These are phyloP conservation scores for Cucumis cinereus DNA, from an alignment of 306 rosid genomes.

Conservation along the genomic window DNA sequence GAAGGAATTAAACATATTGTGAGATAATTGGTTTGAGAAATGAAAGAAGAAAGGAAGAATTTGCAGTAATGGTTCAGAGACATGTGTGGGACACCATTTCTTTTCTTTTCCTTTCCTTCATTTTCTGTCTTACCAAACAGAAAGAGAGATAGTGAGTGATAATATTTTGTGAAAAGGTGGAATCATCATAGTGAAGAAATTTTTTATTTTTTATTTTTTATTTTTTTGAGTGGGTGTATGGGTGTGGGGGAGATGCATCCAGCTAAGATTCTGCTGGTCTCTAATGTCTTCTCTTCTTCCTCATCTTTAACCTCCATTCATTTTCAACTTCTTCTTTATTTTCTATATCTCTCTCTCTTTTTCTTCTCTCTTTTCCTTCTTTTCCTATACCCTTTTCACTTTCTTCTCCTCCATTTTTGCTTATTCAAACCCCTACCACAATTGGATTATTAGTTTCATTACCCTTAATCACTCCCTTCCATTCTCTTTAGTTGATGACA, in stretches of 20 bases:
- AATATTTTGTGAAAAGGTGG: slow-evolving; percentile 13
- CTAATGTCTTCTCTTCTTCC: neutral
- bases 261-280: slow-evolving; percentile 64
- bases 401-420: neutral
- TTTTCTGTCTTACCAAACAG: slow-evolving; percentile 2
- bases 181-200: too few relatives aligned
- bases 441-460: too few relatives aligned
- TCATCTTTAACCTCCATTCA: neutral
- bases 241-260: slow-evolving; percentile 37
- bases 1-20: slow-evolving; percentile 33
- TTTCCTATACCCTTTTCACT: neutral
- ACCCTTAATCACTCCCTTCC: too few relatives aligned
- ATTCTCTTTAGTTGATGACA: too few relatives aligned
- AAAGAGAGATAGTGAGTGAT: neutral
- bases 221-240: slow-evolving; percentile 6
- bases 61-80: slow-evolving; percentile 18
- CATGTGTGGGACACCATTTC: slow-evolving; percentile 4
- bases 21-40: neutral
- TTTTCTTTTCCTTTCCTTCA: neutral
- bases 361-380: neutral
- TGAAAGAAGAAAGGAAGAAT: neutral
- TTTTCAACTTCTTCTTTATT: slow-evolving; percentile 14
- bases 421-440: neutral
- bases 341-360: neutral
- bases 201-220: too few relatives aligned